Evolutionary conservation across 345 rosid genomes (phyloP).

Genomic region (Rhizophora mangle): DNA sequence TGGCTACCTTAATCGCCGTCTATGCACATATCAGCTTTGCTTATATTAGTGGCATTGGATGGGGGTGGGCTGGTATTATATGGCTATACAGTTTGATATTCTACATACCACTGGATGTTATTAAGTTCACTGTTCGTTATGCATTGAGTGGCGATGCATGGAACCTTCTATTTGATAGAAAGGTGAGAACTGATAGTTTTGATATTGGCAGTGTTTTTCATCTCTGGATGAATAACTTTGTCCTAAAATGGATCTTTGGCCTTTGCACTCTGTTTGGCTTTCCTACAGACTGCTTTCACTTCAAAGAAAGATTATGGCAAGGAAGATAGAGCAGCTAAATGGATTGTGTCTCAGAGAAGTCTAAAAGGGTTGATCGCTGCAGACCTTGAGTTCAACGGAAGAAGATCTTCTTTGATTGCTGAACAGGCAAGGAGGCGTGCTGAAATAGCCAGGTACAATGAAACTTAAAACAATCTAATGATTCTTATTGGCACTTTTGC

Average conservation of each 20-base stretch:
- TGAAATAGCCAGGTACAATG: conserved; percentile 75
- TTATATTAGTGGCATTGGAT: conserved; percentile 80
- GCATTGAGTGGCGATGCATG: conserved; percentile 89
- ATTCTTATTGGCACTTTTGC: background rate
- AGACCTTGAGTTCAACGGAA: conserved; percentile 60
- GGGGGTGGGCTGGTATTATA: conserved; percentile 97
- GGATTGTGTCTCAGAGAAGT: conserved; percentile 71
- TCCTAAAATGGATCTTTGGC: background rate
- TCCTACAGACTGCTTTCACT: conserved; percentile 73
- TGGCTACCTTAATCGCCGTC: conserved; percentile 79
- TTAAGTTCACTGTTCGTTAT: conserved; percentile 70
- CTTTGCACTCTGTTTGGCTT: background rate
- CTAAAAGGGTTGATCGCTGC: conserved; percentile 56
- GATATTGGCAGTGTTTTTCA: background rate
- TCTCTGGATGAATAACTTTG: no score
- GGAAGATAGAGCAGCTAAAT: conserved; percentile 66
- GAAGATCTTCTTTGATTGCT: conserved; percentile 62
- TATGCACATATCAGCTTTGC: conserved; percentile 84
- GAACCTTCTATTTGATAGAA: conserved; percentile 78
- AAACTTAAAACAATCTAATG: background rate
- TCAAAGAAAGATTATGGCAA: conserved; percentile 79
- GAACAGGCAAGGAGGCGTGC: conserved; percentile 90
- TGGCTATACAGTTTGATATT: conserved; percentile 82
- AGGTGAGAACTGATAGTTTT: conserved; percentile 40
- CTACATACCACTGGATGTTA: conserved; percentile 77